Percentiles rank a stretch among this genome's conserved stretches.
These are phyloP conservation scores for Ustilago esculenta DNA, from an alignment of 1,284 basidiomycete genomes.

Conservation along the genomic window DNA sequence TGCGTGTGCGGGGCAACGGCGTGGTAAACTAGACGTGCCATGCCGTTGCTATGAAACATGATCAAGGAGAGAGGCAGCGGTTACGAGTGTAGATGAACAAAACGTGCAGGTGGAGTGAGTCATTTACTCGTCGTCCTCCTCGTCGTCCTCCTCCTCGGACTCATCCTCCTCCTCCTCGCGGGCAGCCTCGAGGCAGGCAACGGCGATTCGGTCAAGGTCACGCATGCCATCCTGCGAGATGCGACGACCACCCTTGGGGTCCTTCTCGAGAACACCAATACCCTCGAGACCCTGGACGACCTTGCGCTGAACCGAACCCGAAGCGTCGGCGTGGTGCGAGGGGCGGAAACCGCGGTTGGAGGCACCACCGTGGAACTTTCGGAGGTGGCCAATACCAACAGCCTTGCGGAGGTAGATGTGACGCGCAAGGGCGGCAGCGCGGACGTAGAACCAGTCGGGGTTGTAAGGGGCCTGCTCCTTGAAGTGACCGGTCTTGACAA, in stretches of 20 bases:
- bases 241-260: conserved; percentile 90
- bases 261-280: conserved; percentile 95
- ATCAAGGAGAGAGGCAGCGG: neutral
- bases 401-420: conserved; percentile 99
- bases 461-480: conserved; percentile 99
- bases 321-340: conserved; percentile 89
- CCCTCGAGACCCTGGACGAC: conserved; percentile 97
- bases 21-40: neutral
- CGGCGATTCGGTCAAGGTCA: conserved; percentile 98
- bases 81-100: neutral
- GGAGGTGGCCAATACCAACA: conserved; percentile 93
- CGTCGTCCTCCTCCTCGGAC: conserved; percentile 78
- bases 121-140: conserved; percentile 61
- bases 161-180: conserved; percentile 88
- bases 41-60: neutral
- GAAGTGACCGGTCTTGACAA: conserved; percentile 97
- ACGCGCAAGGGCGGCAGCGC: conserved; percentile 96
- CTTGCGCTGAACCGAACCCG: conserved; percentile 73
- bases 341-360: conserved; percentile 87
- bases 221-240: conserved; percentile 96
- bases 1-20: neutral
- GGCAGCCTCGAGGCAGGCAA: conserved; percentile 88
- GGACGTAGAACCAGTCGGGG: conserved; percentile 99
- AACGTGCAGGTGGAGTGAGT: neutral
- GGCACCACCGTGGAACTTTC: conserved; percentile 95